phyloP scores from a whole-genome alignment of 2,329 filamentous ascomycete species.

The Pyrenophora seminiperda region DNA sequence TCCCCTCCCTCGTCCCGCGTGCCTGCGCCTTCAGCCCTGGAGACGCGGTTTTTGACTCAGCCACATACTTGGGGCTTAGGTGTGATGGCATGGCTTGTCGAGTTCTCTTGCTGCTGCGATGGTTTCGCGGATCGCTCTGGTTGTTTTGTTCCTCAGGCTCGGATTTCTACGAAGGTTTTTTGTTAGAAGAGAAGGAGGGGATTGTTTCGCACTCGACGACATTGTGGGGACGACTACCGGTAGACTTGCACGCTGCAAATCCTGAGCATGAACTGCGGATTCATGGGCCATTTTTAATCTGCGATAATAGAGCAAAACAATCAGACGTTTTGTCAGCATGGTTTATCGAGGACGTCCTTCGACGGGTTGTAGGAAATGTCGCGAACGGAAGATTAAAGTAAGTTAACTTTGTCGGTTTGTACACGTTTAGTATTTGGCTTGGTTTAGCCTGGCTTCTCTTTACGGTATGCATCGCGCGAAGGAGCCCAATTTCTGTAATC shows the following conservation, averaged over 20 bases:
- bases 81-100: background rate
- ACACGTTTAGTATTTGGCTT: background rate
- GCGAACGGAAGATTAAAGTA: constrained; percentile 51
- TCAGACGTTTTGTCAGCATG: constrained; percentile 23
- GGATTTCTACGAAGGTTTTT: no score
- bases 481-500: background rate
- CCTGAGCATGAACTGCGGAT: background rate
- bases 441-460: background rate
- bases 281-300: no score
- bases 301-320: no score
- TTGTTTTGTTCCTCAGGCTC: no score
- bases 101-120: background rate
- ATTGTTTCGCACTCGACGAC: background rate
- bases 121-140: background rate
- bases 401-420: constrained; percentile 8
- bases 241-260: no score
- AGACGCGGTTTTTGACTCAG: background rate
- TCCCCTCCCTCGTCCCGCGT: no score
- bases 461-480: background rate
- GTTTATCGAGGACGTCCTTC: constrained; percentile 44
- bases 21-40: no score
- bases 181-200: no score
- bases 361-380: constrained; percentile 44
- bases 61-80: background rate
- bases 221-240: no score